Percentiles rank a stretch among this genome's conserved stretches.
phyloP scores from a whole-genome alignment of 345 rosid genomes.

The Heritiera fomes region DNA sequence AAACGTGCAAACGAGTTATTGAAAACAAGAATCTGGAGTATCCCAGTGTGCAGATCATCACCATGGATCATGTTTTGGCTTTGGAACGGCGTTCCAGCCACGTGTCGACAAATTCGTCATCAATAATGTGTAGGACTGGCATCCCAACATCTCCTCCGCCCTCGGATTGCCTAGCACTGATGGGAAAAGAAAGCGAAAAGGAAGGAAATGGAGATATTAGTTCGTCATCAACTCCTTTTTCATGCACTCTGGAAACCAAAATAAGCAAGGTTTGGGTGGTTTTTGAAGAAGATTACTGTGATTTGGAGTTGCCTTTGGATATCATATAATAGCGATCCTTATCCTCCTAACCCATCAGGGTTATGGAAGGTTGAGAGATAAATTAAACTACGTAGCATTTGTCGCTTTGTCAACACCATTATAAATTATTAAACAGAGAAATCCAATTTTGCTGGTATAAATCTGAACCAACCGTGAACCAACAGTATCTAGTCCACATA shows the following conservation, averaged over 20 bases:
- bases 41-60: constrained; percentile 61
- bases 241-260: constrained; percentile 65
- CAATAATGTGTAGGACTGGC: neutral
- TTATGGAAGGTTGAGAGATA: neutral
- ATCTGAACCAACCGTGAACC: neutral
- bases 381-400: no score
- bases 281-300: constrained; percentile 63
- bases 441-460: neutral
- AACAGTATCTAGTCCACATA: no score
- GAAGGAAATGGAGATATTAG: constrained; percentile 11
- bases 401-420: neutral
- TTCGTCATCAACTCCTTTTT: constrained; percentile 38
- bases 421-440: no score
- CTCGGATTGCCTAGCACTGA: neutral
- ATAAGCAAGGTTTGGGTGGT: constrained; percentile 82
- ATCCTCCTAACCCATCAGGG: neutral
- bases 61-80: constrained; percentile 59
- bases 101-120: constrained; percentile 1
- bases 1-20: constrained; percentile 47
- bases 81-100: constrained; percentile 51
- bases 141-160: no score
- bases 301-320: neutral
- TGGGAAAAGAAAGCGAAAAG: constrained; percentile 24
- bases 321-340: neutral
- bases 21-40: constrained; percentile 62